Conservation (phyloP, 805 yeast genomes). For the Suhomyces vadensis region DNA sequence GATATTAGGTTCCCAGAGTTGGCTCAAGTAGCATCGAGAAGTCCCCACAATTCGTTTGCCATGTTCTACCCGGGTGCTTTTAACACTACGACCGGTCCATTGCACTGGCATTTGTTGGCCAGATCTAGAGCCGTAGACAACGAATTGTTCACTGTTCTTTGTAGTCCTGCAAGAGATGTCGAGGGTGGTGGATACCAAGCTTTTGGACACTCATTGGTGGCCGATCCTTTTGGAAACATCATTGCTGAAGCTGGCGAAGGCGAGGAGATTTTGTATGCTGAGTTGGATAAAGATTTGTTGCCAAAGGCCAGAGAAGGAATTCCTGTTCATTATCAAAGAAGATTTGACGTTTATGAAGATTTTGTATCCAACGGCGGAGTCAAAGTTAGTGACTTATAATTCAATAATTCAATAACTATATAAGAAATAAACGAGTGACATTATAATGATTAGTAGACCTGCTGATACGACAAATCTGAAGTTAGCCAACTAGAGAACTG, state of each 20-base stretch:
- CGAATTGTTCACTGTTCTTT: constrained; percentile 68
- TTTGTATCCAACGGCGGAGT: constrained; percentile 30
- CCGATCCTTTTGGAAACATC: constrained; percentile 42
- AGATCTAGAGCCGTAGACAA: constrained; percentile 75
- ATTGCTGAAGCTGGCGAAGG: constrained; percentile 49
- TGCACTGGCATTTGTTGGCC: constrained; percentile 79
- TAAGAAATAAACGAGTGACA: background rate
- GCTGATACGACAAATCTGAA: too few species aligned
- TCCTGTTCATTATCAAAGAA: constrained; percentile 45
- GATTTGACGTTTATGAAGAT: constrained; percentile 47
- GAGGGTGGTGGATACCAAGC: constrained; percentile 46
- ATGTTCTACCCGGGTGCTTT: constrained; percentile 85
- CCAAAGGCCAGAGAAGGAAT: constrained; percentile 43
- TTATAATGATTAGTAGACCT: too few species aligned
- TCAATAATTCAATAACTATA: background rate
- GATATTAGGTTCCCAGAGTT: constrained; percentile 81
- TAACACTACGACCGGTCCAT: constrained; percentile 81
- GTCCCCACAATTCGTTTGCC: constrained; percentile 62
- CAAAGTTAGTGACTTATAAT: constrained; percentile 27
- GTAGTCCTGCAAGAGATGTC: constrained; percentile 86
- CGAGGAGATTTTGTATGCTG: constrained; percentile 45
- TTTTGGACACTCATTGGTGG: constrained; percentile 47
- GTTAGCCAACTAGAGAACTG: too few species aligned
- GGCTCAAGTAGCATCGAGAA: constrained; percentile 66
- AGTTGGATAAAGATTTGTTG: constrained; percentile 38